Evolutionary conservation across 768 basidiomycete genomes (phyloP).

Genomic region (Cystobasidium tubakii): DNA sequence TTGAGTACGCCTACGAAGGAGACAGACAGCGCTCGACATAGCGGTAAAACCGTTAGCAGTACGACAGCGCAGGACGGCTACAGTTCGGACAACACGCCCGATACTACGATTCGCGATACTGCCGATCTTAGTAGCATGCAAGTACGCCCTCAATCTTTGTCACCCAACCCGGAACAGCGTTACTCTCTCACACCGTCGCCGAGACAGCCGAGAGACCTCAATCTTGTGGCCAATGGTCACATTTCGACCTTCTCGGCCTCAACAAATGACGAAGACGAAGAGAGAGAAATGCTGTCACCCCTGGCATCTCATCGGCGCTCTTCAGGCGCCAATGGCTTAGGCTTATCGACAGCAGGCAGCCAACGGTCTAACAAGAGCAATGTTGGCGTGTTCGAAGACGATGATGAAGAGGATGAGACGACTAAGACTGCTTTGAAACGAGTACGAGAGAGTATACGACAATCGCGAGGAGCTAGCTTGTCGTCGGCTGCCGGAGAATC

Average conservation of each 20-base stretch:
- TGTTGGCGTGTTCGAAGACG: neutral
- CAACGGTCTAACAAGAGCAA: constrained; percentile 2
- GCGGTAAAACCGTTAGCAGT: neutral
- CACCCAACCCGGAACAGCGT: neutral
- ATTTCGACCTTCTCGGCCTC: constrained; percentile 3
- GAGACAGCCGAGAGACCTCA: constrained; percentile 46
- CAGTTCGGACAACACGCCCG: neutral
- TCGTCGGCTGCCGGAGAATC: constrained; percentile 17
- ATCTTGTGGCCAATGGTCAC: constrained; percentile 54
- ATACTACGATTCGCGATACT: neutral
- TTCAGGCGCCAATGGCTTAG: constrained; percentile 53
- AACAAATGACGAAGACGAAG: constrained; percentile 13
- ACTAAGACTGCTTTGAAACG: constrained; percentile 26
- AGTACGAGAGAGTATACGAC: constrained; percentile 26
- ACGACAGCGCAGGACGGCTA: neutral
- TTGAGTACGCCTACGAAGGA: neutral
- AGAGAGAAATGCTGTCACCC: constrained; percentile 21
- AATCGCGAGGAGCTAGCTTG: constrained; percentile 32
- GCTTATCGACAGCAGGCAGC: constrained; percentile 43
- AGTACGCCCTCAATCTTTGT: neutral
- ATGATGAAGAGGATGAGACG: constrained; percentile 29
- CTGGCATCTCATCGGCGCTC: neutral
- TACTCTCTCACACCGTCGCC: neutral
- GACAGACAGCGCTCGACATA: neutral
- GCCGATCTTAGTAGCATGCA: neutral